phyloP scores from a whole-genome alignment of 345 rosid genomes.

The Moringa oleifera region DNA sequence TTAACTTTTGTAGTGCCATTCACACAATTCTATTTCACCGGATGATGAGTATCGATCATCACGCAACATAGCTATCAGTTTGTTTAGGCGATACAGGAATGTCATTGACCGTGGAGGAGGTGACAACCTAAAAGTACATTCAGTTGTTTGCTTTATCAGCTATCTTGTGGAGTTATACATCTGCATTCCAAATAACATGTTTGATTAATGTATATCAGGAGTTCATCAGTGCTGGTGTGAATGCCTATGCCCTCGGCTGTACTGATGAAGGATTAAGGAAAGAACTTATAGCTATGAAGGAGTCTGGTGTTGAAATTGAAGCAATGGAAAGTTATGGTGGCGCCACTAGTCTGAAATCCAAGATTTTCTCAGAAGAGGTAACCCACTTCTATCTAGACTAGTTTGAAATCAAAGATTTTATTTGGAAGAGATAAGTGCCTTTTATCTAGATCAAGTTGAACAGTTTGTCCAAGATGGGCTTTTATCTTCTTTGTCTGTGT shows the following conservation, averaged over 20 bases:
- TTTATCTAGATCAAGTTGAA: too few relatives aligned
- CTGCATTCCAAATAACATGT: background rate
- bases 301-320: conserved; percentile 62
- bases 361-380: conserved; percentile 62
- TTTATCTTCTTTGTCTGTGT: too few relatives aligned
- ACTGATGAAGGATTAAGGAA: conserved; percentile 67
- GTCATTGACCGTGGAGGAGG: conserved; percentile 90
- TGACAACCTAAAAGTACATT: conserved; percentile 80
- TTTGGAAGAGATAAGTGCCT: too few relatives aligned
- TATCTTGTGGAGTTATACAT: conserved; percentile 3
- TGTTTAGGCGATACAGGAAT: conserved; percentile 76
- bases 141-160: conserved; percentile 18
- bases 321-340: conserved; percentile 51
- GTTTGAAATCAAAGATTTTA: too few relatives aligned
- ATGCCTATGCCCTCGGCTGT: conserved; percentile 87
- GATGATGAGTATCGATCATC: conserved; percentile 91
- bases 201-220: conserved; percentile 46
- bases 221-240: conserved; percentile 81
- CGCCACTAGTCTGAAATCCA: conserved; percentile 61
- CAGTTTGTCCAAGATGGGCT: too few relatives aligned
- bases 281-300: conserved; percentile 65
- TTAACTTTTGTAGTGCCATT: conserved; percentile 41
- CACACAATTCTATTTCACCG: conserved; percentile 39
- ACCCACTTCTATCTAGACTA: background rate
- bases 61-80: conserved; percentile 78